Evolutionary conservation across 2,329 filamentous ascomycete species (phyloP).

Genomic region (Lecanicillium sp.): DNA sequence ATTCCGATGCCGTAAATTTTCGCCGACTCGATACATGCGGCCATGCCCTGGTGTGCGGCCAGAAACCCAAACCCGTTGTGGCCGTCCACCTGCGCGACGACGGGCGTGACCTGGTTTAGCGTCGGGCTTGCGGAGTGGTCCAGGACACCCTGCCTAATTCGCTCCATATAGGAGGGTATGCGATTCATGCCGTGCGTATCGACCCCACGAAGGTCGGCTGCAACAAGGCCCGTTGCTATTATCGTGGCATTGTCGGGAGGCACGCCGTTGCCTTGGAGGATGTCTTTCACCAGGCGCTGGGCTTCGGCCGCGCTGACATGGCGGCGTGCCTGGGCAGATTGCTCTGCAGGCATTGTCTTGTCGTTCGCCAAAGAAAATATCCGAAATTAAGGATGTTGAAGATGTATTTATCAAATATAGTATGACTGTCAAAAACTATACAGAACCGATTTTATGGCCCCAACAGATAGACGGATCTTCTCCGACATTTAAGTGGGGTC

Average conservation of each 20-base stretch:
- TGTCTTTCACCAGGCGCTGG: conserved; percentile 41
- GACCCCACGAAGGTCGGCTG: conserved; percentile 70
- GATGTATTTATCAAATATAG: no score
- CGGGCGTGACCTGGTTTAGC: conserved; percentile 59
- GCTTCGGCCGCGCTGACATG: conserved; percentile 36
- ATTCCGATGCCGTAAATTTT: conserved; percentile 61
- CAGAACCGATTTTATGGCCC: conserved; percentile 1
- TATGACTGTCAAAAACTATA: no score
- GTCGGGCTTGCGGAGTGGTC: conserved; percentile 53
- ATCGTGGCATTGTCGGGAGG: conserved; percentile 51
- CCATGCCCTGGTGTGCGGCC: conserved; percentile 61
- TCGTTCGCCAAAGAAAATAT: conserved; percentile 11
- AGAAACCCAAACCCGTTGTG: conserved; percentile 72
- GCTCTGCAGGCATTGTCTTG: conserved; percentile 14
- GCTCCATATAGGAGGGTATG: conserved; percentile 70
- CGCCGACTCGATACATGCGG: conserved; percentile 60
- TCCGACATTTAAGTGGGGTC: conserved; percentile 7
- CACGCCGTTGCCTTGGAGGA: conserved; percentile 58
- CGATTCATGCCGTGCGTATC: conserved; percentile 75
- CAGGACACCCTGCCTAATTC: conserved; percentile 64
- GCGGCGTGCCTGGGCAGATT: conserved; percentile 18
- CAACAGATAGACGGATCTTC: conserved; percentile 1
- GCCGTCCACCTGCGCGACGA: conserved; percentile 61
- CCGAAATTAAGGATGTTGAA: not conserved
- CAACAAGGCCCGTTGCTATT: conserved; percentile 62